These are phyloP conservation scores for Cordyceps tenuipes DNA, from an alignment of 2,329 filamentous ascomycete genomes.

Conservation along the genomic window DNA sequence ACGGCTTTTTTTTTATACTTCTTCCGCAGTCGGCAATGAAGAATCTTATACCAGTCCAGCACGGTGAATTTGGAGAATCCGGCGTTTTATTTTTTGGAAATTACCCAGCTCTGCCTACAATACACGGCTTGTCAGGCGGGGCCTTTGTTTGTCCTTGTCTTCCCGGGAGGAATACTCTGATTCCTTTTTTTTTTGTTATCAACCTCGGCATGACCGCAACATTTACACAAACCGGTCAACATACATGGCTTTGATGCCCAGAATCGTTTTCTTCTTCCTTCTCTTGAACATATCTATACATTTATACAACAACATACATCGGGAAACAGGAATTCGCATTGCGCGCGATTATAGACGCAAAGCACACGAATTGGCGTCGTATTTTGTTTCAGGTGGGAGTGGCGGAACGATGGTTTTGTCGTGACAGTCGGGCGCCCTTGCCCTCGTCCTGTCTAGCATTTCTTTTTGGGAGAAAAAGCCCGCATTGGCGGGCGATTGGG, in stretches of 20 bases:
- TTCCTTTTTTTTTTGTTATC: background rate
- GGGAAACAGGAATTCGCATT: slow-evolving; percentile 3
- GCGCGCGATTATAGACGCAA: background rate
- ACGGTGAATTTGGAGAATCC: background rate
- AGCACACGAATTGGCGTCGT: slow-evolving; percentile 7
- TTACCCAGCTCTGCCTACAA: background rate
- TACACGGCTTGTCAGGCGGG: background rate
- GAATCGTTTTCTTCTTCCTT: background rate
- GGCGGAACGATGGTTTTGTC: background rate
- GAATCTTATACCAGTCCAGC: slow-evolving; percentile 1
- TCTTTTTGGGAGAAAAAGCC: background rate
- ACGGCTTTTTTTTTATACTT: background rate
- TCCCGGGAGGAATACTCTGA: background rate
- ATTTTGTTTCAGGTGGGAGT: background rate
- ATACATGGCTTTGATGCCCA: background rate
- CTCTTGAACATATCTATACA: background rate
- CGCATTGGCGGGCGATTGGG: background rate
- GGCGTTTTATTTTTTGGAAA: background rate
- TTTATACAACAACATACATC: background rate
- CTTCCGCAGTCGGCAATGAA: background rate
- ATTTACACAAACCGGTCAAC: slow-evolving; percentile 6
- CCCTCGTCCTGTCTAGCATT: background rate
- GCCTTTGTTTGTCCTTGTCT: background rate
- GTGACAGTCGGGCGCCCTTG: background rate
- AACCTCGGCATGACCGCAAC: slow-evolving; percentile 3